Conservation (phyloP, 345 rosid genomes). For the Diplotaxis tenuifolia region DNA sequence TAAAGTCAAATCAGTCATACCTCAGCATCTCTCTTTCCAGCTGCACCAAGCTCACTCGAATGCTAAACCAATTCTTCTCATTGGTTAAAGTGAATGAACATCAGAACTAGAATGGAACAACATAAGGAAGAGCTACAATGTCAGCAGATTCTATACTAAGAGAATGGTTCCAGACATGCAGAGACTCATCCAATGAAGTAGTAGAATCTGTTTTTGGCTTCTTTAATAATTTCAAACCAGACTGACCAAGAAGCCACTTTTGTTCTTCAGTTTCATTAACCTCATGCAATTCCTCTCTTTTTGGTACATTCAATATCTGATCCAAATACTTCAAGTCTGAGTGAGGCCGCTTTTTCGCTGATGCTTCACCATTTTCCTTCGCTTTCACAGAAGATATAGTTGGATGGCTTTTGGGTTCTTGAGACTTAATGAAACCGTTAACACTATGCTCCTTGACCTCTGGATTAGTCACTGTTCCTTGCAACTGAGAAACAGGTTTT, state of each 20-base stretch:
- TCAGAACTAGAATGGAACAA: slow-evolving; percentile 60
- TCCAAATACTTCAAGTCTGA: slow-evolving; percentile 61
- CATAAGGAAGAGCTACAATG: slow-evolving; percentile 66
- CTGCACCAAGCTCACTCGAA: not conserved
- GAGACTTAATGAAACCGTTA: slow-evolving; percentile 47
- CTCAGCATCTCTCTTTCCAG: slow-evolving; percentile 4
- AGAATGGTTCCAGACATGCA: slow-evolving; percentile 66
- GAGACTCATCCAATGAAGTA: slow-evolving; percentile 20
- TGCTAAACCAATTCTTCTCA: slow-evolving; percentile 7
- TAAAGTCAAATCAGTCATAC: slow-evolving; percentile 20
- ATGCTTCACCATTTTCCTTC: slow-evolving; percentile 42
- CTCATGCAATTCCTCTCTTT: slow-evolving; percentile 46
- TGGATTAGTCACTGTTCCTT: slow-evolving; percentile 30
- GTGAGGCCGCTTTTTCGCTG: slow-evolving; percentile 56
- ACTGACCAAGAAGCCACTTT: slow-evolving; percentile 57
- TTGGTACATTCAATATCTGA: slow-evolving; percentile 56
- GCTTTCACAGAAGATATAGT: slow-evolving; percentile 30
- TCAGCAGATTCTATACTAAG: slow-evolving; percentile 62
- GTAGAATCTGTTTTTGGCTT: slow-evolving; percentile 37
- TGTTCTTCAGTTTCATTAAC: slow-evolving; percentile 46
- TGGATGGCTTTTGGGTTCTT: slow-evolving; percentile 32
- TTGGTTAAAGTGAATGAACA: slow-evolving; percentile 2
- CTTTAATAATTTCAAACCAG: slow-evolving; percentile 25
- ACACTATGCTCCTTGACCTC: slow-evolving; percentile 41
- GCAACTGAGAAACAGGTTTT: slow-evolving; percentile 30